A percentile compares a stretch with the other conserved stretches of the same genome.
These are phyloP conservation scores for Collybia nuda DNA, from an alignment of 768 basidiomycete genomes.

Conservation along the genomic window DNA sequence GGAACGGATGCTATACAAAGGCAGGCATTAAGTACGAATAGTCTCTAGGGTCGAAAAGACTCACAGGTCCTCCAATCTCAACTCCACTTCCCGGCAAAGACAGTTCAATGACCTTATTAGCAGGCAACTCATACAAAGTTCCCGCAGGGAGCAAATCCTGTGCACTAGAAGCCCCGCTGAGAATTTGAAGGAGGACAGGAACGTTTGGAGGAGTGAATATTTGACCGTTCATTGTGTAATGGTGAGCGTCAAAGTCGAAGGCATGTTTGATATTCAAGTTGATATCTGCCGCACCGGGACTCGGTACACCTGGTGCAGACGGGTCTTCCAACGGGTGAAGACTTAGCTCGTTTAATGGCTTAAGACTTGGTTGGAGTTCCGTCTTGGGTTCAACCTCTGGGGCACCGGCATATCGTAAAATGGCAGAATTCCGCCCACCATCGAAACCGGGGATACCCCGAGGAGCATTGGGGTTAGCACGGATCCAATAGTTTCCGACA, in stretches of 20 bases:
- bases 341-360: constrained; percentile 32
- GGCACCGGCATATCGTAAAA: constrained; percentile 50
- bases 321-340: constrained; percentile 34
- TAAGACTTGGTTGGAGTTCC: constrained; percentile 7
- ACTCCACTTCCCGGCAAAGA: constrained; percentile 31
- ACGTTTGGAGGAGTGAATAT: constrained; percentile 33
- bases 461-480: constrained; percentile 24
- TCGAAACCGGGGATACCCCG: constrained; percentile 23
- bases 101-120: constrained; percentile 45
- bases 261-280: constrained; percentile 31
- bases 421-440: constrained; percentile 44
- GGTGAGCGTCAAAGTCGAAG: constrained; percentile 7
- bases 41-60: constrained; percentile 9
- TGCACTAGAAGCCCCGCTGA: constrained; percentile 38
- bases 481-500: constrained; percentile 52
- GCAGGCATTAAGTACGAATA: neutral
- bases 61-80: constrained; percentile 24
- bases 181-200: constrained; percentile 48
- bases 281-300: constrained; percentile 39
- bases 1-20: constrained; percentile 21
- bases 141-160: constrained; percentile 37
- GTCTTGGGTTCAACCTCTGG: constrained; percentile 39
- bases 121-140: constrained; percentile 40
- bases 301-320: constrained; percentile 25
- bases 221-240: constrained; percentile 27